A percentile compares a stretch with the other conserved stretches of the same genome.
Evolutionary conservation across 1,284 basidiomycete species (phyloP).

Genomic region (Moesziomyces globuligerus): DNA sequence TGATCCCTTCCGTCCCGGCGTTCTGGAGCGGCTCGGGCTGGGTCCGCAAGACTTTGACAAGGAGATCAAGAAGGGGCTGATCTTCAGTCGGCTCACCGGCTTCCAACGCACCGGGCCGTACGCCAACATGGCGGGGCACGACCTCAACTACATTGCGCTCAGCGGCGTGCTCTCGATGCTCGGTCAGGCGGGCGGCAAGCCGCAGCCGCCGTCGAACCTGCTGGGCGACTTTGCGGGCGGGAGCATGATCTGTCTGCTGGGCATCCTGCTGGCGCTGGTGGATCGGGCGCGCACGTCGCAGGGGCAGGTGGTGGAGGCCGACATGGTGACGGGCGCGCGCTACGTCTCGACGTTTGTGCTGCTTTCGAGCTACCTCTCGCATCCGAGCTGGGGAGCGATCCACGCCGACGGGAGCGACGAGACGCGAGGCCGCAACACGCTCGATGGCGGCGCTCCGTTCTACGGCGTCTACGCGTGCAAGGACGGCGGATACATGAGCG

Average conservation of each 20-base stretch:
- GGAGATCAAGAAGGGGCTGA: constrained; percentile 69
- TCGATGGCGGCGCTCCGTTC: constrained; percentile 83
- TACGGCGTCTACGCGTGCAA: constrained; percentile 80
- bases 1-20: constrained; percentile 84
- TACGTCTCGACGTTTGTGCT: constrained; percentile 80
- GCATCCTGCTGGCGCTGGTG: constrained; percentile 79
- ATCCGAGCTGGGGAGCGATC: constrained; percentile 68
- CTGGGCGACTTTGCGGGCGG: constrained; percentile 86
- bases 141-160: constrained; percentile 85
- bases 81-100: constrained; percentile 67
- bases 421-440: constrained; percentile 70
- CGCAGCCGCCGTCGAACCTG: constrained; percentile 79
- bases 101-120: constrained; percentile 64
- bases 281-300: constrained; percentile 74
- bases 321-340: constrained; percentile 84
- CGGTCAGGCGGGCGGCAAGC: constrained; percentile 71
- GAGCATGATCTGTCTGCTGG: constrained; percentile 77
- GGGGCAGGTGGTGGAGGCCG: constrained; percentile 79
- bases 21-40: constrained; percentile 80
- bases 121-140: constrained; percentile 72
- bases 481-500: constrained; percentile 79
- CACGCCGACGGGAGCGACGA: constrained; percentile 70
- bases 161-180: constrained; percentile 76
- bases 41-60: constrained; percentile 76
- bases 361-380: constrained; percentile 69